These are phyloP conservation scores for Orbilia brochopaga DNA, from an alignment of 2,329 filamentous ascomycete species.

Conservation along the genomic window DNA sequence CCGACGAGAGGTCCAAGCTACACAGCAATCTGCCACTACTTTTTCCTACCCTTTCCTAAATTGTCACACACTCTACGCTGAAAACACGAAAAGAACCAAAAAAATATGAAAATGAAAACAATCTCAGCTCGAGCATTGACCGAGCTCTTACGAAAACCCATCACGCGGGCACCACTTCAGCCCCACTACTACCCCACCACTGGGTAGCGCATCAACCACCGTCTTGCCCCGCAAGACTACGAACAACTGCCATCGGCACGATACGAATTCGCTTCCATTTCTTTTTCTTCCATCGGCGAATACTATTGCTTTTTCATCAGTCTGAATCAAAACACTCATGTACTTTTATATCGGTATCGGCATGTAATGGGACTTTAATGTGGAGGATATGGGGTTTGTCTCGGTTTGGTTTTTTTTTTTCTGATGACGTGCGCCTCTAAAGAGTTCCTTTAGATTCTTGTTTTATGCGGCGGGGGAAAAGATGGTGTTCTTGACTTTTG, in stretches of 20 bases:
- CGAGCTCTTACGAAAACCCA: not conserved
- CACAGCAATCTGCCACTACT: not conserved
- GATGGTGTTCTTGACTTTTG: constrained; percentile 1
- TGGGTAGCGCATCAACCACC: not conserved
- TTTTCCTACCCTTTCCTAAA: not conserved
- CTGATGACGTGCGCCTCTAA: constrained; percentile 22
- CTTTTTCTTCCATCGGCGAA: not conserved
- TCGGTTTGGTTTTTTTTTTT: constrained; percentile 2
- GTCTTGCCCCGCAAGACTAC: not conserved
- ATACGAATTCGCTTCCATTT: not conserved
- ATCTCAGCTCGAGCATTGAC: not conserved
- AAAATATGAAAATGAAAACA: constrained; percentile 3
- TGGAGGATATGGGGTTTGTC: not conserved
- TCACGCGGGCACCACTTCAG: not conserved
- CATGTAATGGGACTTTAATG: constrained; percentile 5
- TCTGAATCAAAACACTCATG: not conserved
- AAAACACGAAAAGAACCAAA: not conserved
- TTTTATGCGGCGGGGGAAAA: not conserved
- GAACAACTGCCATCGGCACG: not conserved
- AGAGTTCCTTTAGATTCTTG: not conserved
- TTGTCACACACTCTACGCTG: not conserved
- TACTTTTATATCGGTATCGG: not conserved
- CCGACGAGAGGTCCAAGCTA: constrained; percentile 1
- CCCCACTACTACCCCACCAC: not conserved
- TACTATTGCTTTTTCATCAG: not conserved